Percentiles rank a stretch among this genome's conserved stretches.
These are phyloP conservation scores for Cantharellus anzutake DNA, from an alignment of 768 basidiomycete genomes.

Conservation along the genomic window DNA sequence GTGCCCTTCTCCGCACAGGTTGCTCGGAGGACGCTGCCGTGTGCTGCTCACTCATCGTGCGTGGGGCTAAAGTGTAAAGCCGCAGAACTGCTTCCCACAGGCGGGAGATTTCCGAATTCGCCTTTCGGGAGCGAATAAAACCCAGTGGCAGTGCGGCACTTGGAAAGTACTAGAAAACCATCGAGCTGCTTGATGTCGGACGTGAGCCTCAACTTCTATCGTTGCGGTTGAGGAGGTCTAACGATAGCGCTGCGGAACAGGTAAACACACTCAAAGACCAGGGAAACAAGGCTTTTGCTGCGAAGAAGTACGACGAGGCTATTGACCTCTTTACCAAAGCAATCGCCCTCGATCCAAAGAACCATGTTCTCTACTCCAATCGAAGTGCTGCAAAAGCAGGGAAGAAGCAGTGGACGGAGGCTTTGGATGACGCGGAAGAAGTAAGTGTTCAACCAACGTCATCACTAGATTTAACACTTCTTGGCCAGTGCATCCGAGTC, in stretches of 20 bases:
- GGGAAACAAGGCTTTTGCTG: conserved; percentile 90
- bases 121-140: too few relatives aligned
- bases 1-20: conserved; percentile 36
- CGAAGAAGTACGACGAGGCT: conserved; percentile 80
- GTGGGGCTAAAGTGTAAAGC: neutral
- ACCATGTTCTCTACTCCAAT: conserved; percentile 85
- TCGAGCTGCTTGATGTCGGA: conserved; percentile 16
- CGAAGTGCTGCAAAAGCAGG: conserved; percentile 82
- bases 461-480: neutral
- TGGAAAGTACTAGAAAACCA: too few relatives aligned
- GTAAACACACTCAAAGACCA: conserved; percentile 61
- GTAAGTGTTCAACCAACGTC: conserved; percentile 23
- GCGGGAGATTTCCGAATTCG: neutral
- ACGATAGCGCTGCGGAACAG: conserved; percentile 13
- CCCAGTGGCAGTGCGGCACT: too few relatives aligned
- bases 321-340: conserved; percentile 69
- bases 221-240: neutral
- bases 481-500: conserved; percentile 28
- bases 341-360: conserved; percentile 60
- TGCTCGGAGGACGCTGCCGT: neutral
- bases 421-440: conserved; percentile 80
- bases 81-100: neutral
- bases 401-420: conserved; percentile 54
- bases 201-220: conserved; percentile 14
- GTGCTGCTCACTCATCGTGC: neutral